Conservation (phyloP, 2,329 filamentous ascomycete species). For the Colletotrichum tanaceti region DNA sequence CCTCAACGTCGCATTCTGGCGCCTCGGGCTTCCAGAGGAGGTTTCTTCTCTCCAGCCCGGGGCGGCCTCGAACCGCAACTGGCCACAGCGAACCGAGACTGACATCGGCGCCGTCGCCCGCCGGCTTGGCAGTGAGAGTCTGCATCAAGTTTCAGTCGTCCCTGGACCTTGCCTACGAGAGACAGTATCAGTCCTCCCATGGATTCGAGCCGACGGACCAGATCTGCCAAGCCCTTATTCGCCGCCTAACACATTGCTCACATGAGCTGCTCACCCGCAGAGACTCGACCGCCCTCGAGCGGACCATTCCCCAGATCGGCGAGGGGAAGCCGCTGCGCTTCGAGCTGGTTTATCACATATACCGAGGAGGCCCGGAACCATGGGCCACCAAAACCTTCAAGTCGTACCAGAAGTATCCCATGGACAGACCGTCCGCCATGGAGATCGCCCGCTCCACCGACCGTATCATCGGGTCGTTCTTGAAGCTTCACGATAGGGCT, state of each 20-base stretch:
- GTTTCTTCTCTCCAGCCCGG: constrained; percentile 39
- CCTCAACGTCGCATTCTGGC: constrained; percentile 38
- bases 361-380: constrained; percentile 52
- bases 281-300: constrained; percentile 60
- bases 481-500: constrained; percentile 61
- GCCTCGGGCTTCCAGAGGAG: constrained; percentile 35
- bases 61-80: constrained; percentile 37
- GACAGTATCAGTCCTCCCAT: constrained; percentile 60
- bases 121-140: constrained; percentile 55
- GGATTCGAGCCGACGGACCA: constrained; percentile 57
- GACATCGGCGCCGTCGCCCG: constrained; percentile 10
- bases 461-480: constrained; percentile 62
- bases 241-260: constrained; percentile 63
- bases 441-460: constrained; percentile 62
- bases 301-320: constrained; percentile 43
- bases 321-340: constrained; percentile 60
- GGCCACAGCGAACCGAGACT: constrained; percentile 29
- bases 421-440: constrained; percentile 58
- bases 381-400: constrained; percentile 59
- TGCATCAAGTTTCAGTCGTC: constrained; percentile 60
- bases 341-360: constrained; percentile 60
- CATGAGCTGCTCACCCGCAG: constrained; percentile 65
- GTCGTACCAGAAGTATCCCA: constrained; percentile 62
- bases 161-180: constrained; percentile 56
- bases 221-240: constrained; percentile 62